Percentiles rank a stretch among this genome's conserved stretches.
Conservation (phyloP, 2,329 filamentous ascomycete genomes). For the Aphanocladium album region DNA sequence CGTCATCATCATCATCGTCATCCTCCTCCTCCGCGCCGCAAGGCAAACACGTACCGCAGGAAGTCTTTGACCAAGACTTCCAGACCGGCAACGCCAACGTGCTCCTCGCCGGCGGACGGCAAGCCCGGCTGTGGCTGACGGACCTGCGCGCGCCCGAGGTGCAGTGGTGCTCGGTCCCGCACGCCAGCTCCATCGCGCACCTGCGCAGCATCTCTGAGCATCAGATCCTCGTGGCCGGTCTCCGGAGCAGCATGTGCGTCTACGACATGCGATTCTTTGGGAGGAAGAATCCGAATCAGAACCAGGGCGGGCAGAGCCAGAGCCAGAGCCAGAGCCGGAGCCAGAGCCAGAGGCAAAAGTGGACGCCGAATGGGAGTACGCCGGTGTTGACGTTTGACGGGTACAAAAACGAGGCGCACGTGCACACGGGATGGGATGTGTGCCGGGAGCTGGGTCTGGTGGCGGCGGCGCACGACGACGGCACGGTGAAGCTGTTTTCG, state of each 20-base stretch:
- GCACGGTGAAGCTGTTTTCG: constrained; percentile 45
- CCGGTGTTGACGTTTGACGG: constrained; percentile 44
- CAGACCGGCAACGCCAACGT: constrained; percentile 37
- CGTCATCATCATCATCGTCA: constrained; percentile 11
- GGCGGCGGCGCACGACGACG: constrained; percentile 50
- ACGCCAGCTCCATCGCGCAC: constrained; percentile 42
- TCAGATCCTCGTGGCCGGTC: constrained; percentile 49
- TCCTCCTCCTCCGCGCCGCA: neutral
- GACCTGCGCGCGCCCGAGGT: constrained; percentile 38
- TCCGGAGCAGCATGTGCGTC: constrained; percentile 44
- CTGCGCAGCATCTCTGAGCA: constrained; percentile 44
- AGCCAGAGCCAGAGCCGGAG: neutral
- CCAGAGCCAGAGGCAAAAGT: neutral
- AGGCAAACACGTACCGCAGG: constrained; percentile 20
- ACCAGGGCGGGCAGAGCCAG: neutral
- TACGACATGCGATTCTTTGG: constrained; percentile 50
- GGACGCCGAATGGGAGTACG: constrained; percentile 16
- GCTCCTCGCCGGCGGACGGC: constrained; percentile 47
- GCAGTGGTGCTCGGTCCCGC: constrained; percentile 28
- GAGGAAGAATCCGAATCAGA: neutral
- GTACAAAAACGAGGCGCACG: constrained; percentile 45
- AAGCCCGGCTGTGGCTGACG: constrained; percentile 39
- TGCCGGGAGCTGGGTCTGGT: constrained; percentile 42
- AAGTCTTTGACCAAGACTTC: constrained; percentile 48
- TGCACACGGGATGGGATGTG: constrained; percentile 49